Base-by-base conservation (phyloP, 106 monocot genomes). In the Allium sativum region DNA sequence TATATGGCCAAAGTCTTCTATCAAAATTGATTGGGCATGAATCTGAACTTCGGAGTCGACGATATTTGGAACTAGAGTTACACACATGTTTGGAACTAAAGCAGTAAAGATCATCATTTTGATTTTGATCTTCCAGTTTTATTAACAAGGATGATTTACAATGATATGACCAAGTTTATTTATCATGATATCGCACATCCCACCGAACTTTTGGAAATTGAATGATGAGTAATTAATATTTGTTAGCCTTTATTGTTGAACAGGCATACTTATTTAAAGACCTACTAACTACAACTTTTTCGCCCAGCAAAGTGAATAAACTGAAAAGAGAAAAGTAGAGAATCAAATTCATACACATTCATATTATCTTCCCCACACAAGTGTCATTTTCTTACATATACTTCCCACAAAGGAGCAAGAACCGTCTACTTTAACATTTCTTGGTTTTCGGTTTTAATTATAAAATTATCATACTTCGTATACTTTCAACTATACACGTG, bases 371-470 rank as follows among this genome's bases (percentile, higher is more conserved):
- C 13, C 19, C 16, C 21, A 42, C 19, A 21, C 42, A 61, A 55
- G 53, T 45, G 70, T 67, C 67, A 56, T 62, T 51, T 58, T 61
- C 70, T 65, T 8, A 55, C 61, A 50, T 44, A 67, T 65, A 48
- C 67, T 43, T 60, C 72, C 71, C 45, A 65, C 68, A 68, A 69
- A 68, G 54, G 69, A 68, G 73, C 68, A 78, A 78, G 73, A 72
- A 53, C 54, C 53, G 18, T 54, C 53, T 66, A 62, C 60, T 66
- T 21, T 21, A 66, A 59, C 48, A 50, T 12, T 50, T 50, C 40
- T 41, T 17, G 6, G 14, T 58, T 42, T 42, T 50, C 15, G 8
- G 48, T 50, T 50, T 58, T 40, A 12, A 10, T 13, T 41, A 56
- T 54, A 43, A 16, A 7, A 7, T 43, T 13, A 13, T 48, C 64